Base-by-base conservation (phyloP, 768 basidiomycete genomes). In the Scleroderma bovista region DNA sequence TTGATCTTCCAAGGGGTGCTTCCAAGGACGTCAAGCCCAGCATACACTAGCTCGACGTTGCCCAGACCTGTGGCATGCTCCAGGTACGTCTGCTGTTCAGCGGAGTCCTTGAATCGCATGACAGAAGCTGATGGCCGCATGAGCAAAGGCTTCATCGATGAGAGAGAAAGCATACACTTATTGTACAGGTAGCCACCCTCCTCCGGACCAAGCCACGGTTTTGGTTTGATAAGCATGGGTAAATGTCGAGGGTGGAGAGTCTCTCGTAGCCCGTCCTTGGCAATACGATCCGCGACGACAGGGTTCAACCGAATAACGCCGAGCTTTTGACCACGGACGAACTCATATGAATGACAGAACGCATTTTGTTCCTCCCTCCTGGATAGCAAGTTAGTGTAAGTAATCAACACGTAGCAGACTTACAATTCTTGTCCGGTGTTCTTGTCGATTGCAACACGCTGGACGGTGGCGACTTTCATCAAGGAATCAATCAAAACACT, bases 81-180 rank as follows among this genome's bases (percentile, higher is more conserved):
- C 37, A 99, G 75, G 63, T 94, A 92, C 7, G 74, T 75, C 40
- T 78, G 76, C 60, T 97, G 94, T 65, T 97, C 95, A 17, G 80
- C 65, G 8, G 81, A 86, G 26, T 96, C 90, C 66, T 95, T 95
- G 72, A 86, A 93, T 9, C 95, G 89, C 93, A 98, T 97, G 34
- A 82, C 86, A 26, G 69, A 65, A 19, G 78, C 88, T 86, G 51
- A 26, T 23, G 32, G 19, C 26, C 42, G 17, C 24, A 16, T 52
- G 37, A 62, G 52, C 16, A 2, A 19, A n/a, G 7, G 7, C n/a
- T 13, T 19, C 15, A 39, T 22, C 33, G 11, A 36, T 16, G 11
- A 47, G 17, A 24, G 20, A 38, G 3, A 15, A 5, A 39, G 69
- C 83, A 45, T 59, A 90, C 89, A 80, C 54, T 75, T 79, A 61